A percentile compares a stretch with the other conserved stretches of the same genome.
Conservation (phyloP, 192 early-diverging fungal genomes). For the Rhizophagus sp. region DNA sequence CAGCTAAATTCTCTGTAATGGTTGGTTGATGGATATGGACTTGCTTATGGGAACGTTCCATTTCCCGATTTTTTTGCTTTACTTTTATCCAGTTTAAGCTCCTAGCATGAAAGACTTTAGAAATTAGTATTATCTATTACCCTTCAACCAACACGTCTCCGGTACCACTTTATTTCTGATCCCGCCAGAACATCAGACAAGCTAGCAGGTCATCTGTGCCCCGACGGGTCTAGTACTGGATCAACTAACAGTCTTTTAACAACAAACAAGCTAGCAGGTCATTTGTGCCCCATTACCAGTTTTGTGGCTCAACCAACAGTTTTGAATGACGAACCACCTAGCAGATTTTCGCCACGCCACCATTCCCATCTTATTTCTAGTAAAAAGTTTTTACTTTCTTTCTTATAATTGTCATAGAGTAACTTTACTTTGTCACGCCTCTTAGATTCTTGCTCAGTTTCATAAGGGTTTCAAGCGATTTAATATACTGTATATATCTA, state of each 20-base stretch:
- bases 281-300: slow-evolving; percentile 27
- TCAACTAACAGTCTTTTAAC: slow-evolving; percentile 11
- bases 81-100: no score
- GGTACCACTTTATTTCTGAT: neutral
- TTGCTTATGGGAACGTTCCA: no score
- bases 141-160: neutral
- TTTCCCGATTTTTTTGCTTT: no score
- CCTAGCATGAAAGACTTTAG: neutral
- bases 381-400: neutral
- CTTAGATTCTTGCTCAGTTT: neutral
- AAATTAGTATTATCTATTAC: neutral
- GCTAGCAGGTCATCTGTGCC: neutral
- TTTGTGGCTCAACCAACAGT: slow-evolving; percentile 29
- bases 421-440: slow-evolving; percentile 3
- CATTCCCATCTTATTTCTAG: neutral
- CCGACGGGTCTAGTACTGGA: neutral
- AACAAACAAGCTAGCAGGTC: slow-evolving; percentile 26
- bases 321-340: slow-evolving; percentile 29
- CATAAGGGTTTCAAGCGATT: no score
- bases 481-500: no score
- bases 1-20: no score
- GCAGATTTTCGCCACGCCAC: slow-evolving; percentile 21
- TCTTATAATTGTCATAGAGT: slow-evolving; percentile 5
- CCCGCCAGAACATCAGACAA: slow-evolving; percentile 8
- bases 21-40: no score